These are phyloP conservation scores for Lotmaria passim DNA, from an alignment of 208 protist genomes.

Conservation along the genomic window DNA sequence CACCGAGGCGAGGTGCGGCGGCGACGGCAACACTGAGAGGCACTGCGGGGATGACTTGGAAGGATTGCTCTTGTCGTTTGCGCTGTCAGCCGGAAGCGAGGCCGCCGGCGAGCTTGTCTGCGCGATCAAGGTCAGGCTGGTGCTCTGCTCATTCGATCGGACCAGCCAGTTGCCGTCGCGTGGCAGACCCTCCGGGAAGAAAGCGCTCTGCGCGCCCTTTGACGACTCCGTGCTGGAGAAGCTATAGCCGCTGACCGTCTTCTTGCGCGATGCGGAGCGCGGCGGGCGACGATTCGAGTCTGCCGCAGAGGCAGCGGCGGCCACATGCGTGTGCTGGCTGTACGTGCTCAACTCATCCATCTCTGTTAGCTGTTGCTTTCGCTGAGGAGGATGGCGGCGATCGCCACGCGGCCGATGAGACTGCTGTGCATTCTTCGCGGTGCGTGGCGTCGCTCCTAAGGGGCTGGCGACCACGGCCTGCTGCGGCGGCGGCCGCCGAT, in stretches of 20 bases:
- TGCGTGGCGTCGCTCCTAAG: no score
- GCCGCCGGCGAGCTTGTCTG: constrained; percentile 3
- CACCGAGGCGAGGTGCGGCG: constrained; percentile 17
- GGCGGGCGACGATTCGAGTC: no score
- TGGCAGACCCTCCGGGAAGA: constrained; percentile 17
- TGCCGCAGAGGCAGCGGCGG: no score
- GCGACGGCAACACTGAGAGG: constrained; percentile 6
- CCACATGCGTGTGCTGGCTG: no score
- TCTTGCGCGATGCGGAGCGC: neutral
- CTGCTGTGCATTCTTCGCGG: no score
- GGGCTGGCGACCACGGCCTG: no score
- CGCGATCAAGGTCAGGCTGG: constrained; percentile 3
- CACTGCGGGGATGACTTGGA: constrained; percentile 12
- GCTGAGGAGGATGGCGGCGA: neutral
- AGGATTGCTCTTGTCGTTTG: neutral
- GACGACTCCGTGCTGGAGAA: neutral
- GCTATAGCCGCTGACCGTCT: neutral
- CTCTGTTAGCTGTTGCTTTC: neutral
- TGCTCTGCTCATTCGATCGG: constrained; percentile 20
- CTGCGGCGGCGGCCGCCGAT: no score
- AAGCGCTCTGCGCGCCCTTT: neutral
- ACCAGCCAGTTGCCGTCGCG: constrained; percentile 17
- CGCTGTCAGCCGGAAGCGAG: neutral
- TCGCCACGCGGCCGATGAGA: no score
- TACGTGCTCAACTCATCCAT: no score